These are phyloP conservation scores for Beauveria varroae DNA, from an alignment of 2,329 filamentous ascomycete genomes.

Conservation along the genomic window DNA sequence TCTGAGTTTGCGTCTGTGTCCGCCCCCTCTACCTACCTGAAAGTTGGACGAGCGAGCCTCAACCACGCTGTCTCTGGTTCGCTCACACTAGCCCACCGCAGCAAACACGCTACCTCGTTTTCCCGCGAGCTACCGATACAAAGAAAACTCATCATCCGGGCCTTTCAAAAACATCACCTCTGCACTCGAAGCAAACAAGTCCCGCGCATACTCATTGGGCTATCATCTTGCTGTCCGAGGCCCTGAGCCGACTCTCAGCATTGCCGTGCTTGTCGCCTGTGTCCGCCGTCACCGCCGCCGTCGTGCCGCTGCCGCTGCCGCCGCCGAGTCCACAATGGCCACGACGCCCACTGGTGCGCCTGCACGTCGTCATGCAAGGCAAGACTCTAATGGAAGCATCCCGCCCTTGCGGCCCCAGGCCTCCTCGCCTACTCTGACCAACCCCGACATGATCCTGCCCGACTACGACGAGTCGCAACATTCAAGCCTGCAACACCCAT, in stretches of 20 bases:
- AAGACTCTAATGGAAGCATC: conserved; percentile 21
- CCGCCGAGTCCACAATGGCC: conserved; percentile 2
- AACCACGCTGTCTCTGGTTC: not conserved
- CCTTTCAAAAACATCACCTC: not conserved
- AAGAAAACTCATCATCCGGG: not conserved
- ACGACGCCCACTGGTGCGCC: conserved; percentile 14
- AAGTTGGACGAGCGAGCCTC: not conserved
- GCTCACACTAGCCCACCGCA: not conserved
- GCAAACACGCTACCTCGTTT: not conserved
- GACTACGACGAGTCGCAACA: conserved; percentile 55
- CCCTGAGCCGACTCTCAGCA: not conserved
- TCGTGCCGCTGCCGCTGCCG: not conserved
- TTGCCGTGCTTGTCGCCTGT: not conserved
- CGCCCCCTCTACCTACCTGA: not conserved
- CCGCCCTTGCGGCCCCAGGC: conserved; percentile 42
- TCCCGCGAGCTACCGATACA: too few relatives aligned
- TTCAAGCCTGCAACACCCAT: conserved; percentile 41
- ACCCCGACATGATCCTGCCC: conserved; percentile 91
- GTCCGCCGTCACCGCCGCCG: not conserved
- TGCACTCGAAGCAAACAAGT: not conserved
- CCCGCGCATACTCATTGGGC: not conserved
- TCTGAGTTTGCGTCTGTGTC: conserved; percentile 1
- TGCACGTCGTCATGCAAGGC: conserved; percentile 22
- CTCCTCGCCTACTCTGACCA: conserved; percentile 79
- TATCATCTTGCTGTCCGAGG: not conserved